Base-by-base conservation (phyloP, 768 basidiomycete species). In the Lactifluus pinguis region DNA sequence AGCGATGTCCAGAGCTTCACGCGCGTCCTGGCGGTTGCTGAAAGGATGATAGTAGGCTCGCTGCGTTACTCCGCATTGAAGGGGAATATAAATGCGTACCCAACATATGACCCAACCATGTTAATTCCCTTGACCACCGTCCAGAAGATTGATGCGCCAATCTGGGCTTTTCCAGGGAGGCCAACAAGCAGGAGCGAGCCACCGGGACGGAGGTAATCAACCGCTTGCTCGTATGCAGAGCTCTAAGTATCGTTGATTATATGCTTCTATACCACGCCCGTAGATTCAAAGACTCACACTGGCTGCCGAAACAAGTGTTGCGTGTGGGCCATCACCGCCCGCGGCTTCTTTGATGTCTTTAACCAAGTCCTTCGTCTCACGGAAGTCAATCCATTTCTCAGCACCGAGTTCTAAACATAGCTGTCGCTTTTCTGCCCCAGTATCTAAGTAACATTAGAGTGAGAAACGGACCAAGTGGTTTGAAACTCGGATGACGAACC, bases 111-210 rank as follows among this genome's bases (percentile, higher is more conserved):
- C 14, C 83, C 83, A 53, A 78, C 67, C 60, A 85, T 83, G 57
- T 70, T 80, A 60, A 84, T 79, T 72, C 77, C 78, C 75, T 86
- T 86, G 68, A 77, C 74, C 10, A 86, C 86, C 1, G 83, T 87
- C 75, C 80, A 88, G 76, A 88, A 89, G 65, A 88, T 85, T 30
- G 82, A 80, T 0, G 83, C 81, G 25, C 76, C 75, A 6, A 89
- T 72, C 9, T 72, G 79, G 1, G 84, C 83, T 34, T 68, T 60
- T 1, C 72, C 77, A 1, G 90, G 90, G 1, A 93, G 74, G 29
- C 91, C 90, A 52, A 94, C 88, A 17, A 80, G 85, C 79, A 93
- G 87, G 56, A 93, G 76, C 4, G 79, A 82, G 11, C 89, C 89
- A 36, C 83, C 82, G 4, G 78, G 76, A 36, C 89, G 81, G 55